phyloP scores from a whole-genome alignment of 1,284 basidiomycete genomes.

The Trichosporon coremiiforme region DNA sequence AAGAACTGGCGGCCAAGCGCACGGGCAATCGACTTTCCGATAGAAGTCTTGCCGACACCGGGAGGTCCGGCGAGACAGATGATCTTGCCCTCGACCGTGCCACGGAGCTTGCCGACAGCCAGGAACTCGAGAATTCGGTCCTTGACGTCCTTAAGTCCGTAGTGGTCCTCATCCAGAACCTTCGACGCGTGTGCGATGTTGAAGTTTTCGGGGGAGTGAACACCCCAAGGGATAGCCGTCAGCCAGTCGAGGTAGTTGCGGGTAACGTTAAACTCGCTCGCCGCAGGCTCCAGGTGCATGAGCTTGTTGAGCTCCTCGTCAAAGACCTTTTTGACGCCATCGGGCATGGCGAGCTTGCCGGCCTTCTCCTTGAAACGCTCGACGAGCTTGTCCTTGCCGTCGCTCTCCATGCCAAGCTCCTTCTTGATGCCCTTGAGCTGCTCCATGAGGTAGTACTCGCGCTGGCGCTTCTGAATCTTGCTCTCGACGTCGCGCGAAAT shows the following conservation, averaged over 20 bases:
- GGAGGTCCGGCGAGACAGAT: conserved; percentile 95
- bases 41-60: conserved; percentile 93
- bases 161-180: conserved; percentile 95
- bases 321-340: conserved; percentile 87
- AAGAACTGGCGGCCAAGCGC: conserved; percentile 56
- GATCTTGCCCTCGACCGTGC: conserved; percentile 98
- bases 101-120: conserved; percentile 93
- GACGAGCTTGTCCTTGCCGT: conserved; percentile 96
- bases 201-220: conserved; percentile 91
- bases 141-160: conserved; percentile 93
- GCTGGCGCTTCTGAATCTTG: conserved; percentile 95
- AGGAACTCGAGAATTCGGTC: conserved; percentile 97
- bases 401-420: conserved; percentile 87
- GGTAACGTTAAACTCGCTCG: conserved; percentile 94
- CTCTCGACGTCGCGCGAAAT: conserved; percentile 91
- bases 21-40: conserved; percentile 74
- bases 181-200: conserved; percentile 79
- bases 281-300: conserved; percentile 84
- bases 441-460: conserved; percentile 98
- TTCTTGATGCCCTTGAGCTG: conserved; percentile 99
- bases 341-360: conserved; percentile 85
- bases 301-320: conserved; percentile 96
- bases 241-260: conserved; percentile 96
- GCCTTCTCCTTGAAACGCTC: conserved; percentile 96
- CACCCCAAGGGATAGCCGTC: conserved; percentile 95